Evolutionary conservation across 2,329 filamentous ascomycete genomes (phyloP).

Genomic region (Dactylella cylindrospora): DNA sequence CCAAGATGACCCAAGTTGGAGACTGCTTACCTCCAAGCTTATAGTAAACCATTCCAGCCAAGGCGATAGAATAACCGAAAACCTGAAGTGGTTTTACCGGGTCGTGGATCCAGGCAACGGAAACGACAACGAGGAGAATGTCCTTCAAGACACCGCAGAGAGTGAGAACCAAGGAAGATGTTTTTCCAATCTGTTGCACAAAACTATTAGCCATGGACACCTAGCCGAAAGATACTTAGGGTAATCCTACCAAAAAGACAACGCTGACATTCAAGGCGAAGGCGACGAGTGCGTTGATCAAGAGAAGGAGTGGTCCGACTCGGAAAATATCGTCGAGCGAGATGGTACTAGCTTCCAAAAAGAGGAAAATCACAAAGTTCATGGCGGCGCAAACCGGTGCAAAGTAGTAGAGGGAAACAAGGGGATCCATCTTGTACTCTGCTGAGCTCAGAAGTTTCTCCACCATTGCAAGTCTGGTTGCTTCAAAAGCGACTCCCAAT

Average conservation of each 20-base stretch:
- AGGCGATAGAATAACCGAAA: slow-evolving; percentile 79
- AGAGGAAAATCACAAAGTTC: slow-evolving; percentile 72
- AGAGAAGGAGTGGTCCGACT: slow-evolving; percentile 71
- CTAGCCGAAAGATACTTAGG: background rate
- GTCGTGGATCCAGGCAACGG: slow-evolving; percentile 68
- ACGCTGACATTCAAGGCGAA: slow-evolving; percentile 83
- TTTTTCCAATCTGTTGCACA: slow-evolving; percentile 73
- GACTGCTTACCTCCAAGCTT: slow-evolving; percentile 66
- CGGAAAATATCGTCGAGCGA: slow-evolving; percentile 69
- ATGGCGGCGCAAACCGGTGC: slow-evolving; percentile 80
- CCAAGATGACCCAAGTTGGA: background rate
- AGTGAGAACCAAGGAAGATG: slow-evolving; percentile 80
- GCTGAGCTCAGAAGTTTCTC: slow-evolving; percentile 77
- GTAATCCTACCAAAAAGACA: slow-evolving; percentile 73
- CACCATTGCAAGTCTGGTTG: slow-evolving; percentile 79
- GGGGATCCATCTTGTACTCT: slow-evolving; percentile 89
- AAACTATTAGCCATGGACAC: background rate
- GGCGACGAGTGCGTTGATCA: slow-evolving; percentile 74
- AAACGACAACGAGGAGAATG: slow-evolving; percentile 75
- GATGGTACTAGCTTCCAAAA: slow-evolving; percentile 72
- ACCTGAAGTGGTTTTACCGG: slow-evolving; percentile 74
- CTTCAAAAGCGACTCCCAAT: slow-evolving; percentile 77
- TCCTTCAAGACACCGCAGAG: slow-evolving; percentile 87
- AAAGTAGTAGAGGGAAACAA: slow-evolving; percentile 88
- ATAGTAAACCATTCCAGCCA: slow-evolving; percentile 79